Evolutionary conservation across 129 eudicot species (phyloP), one percentile per base, ranked within the genome.

Genomic region (Flaveria brownii): DNA sequence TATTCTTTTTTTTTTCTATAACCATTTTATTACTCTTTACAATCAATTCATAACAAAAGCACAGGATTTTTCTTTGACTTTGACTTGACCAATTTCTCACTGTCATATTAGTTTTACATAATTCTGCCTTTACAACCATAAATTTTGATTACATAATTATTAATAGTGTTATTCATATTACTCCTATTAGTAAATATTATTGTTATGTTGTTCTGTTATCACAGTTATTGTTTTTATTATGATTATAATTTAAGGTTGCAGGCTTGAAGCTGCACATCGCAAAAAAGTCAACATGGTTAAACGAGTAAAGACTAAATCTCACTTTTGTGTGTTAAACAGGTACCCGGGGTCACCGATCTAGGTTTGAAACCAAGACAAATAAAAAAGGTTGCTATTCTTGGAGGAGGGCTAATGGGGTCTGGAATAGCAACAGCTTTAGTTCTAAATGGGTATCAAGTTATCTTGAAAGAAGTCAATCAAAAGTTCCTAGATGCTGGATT

Each of bases 371-470:
- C 99, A 70, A 87, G 99, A 80, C 82, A 57, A 46, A 84, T 95
- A 41, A 89, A 82, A 13, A 95, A 89, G 87, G 97, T 95, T 69
- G 99, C 95, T 51, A 84, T 95, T 81, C 94, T 95, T 74, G 99
- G 99, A 72, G 99, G 99, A 60, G 99, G 99, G 17, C 84, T 95
- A 33, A 95, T 95, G 99, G 99, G 99, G 46, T 95, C 99, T 51
- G 99, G 99, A 56, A 95, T 95, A 81, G 99, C 99, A 65, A 95
- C 99, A 10, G 96, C 99, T 55, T 68, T 95, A 70, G 71, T 91
- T 78, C 87, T 89, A 30, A 84, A 90, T 74, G 87, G 85, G 26
- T 95, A 89, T 79, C 84, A 85, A 43, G 99, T 95, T 73, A 65
- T 91, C 63, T 81, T 91, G 46, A 95, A 95, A 89, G 99, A 95